A percentile compares a stretch with the other conserved stretches of the same genome.
Conservation (phyloP, 108 stramenopile genomes). For the Parmales sp. region DNA sequence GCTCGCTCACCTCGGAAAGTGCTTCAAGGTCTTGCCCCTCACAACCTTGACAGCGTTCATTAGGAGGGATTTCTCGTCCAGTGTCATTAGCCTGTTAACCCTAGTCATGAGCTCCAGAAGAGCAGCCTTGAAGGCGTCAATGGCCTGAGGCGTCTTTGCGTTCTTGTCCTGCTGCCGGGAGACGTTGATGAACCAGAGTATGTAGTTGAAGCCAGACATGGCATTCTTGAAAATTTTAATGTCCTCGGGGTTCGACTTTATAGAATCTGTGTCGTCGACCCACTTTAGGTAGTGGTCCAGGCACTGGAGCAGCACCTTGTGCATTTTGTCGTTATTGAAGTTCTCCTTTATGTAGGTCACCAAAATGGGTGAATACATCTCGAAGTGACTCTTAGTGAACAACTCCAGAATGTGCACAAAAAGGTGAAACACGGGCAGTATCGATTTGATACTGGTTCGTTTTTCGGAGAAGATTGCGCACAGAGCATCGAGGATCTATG, state of each 20-base stretch:
- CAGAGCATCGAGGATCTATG: conserved; percentile 3
- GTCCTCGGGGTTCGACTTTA: not conserved
- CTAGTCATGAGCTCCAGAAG: conserved; percentile 8
- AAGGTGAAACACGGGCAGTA: conserved; percentile 9
- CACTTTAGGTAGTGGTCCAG: conserved; percentile 10
- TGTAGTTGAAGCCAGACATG: conserved; percentile 10
- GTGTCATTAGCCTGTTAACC: conserved; percentile 3
- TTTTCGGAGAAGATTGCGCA: conserved; percentile 8
- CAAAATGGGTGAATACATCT: not conserved
- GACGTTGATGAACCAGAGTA: conserved; percentile 9
- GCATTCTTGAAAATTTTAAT: not conserved
- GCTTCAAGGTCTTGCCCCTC: conserved; percentile 5
- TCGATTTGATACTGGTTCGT: not conserved
- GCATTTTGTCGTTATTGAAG: conserved; percentile 2
- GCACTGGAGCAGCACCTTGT: conserved; percentile 8
- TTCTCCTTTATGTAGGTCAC: not conserved
- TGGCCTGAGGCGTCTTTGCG: not conserved
- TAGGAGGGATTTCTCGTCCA: not conserved
- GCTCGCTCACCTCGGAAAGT: too few relatives aligned
- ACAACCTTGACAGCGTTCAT: not conserved
- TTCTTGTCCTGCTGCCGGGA: not conserved
- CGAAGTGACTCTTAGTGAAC: conserved; percentile 5
- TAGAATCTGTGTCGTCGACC: not conserved
- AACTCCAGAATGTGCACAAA: conserved; percentile 1
- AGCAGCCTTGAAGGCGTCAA: not conserved